Conservation (phyloP, 768 basidiomycete species). For the Rickenella mellea region DNA sequence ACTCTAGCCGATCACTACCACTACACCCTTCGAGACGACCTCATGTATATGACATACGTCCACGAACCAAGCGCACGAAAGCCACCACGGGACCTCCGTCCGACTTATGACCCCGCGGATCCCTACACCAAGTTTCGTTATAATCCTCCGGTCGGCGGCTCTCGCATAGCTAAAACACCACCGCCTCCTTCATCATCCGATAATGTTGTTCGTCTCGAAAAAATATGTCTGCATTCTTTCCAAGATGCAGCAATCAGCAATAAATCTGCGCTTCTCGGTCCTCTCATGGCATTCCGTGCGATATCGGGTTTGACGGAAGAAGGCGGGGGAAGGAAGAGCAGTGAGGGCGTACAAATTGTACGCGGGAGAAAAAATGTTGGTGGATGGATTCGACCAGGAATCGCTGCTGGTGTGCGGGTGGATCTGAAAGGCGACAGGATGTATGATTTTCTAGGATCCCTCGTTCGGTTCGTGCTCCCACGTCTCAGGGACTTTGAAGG, state of each 20-base stretch:
- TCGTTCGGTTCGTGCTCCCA: conserved; percentile 93
- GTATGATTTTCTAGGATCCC: conserved; percentile 86
- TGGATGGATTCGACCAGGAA: conserved; percentile 77
- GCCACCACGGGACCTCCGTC: conserved; percentile 47
- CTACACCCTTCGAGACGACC: conserved; percentile 70
- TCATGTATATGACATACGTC: conserved; percentile 91
- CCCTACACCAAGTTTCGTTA: conserved; percentile 76
- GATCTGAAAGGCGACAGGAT: conserved; percentile 84
- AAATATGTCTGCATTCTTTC: conserved; percentile 81
- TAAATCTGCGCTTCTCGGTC: conserved; percentile 67
- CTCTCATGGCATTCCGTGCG: conserved; percentile 80
- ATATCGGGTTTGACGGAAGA: conserved; percentile 75
- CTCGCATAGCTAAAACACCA: conserved; percentile 49
- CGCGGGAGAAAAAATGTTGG: conserved; percentile 56
- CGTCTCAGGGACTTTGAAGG: conserved; percentile 87
- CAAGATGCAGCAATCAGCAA: conserved; percentile 68
- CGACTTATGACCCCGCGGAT: conserved; percentile 64
- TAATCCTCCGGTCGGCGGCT: conserved; percentile 68
- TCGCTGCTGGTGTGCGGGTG: conserved; percentile 84
- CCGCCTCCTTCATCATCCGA: conserved; percentile 57
- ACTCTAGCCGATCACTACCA: conserved; percentile 82
- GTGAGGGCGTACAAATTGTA: conserved; percentile 73
- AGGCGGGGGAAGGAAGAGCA: conserved; percentile 61
- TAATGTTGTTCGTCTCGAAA: conserved; percentile 69
- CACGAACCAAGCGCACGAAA: conserved; percentile 56